Conservation (phyloP, 2,329 filamentous ascomycete species). For the Hypomyces perniciosus region DNA sequence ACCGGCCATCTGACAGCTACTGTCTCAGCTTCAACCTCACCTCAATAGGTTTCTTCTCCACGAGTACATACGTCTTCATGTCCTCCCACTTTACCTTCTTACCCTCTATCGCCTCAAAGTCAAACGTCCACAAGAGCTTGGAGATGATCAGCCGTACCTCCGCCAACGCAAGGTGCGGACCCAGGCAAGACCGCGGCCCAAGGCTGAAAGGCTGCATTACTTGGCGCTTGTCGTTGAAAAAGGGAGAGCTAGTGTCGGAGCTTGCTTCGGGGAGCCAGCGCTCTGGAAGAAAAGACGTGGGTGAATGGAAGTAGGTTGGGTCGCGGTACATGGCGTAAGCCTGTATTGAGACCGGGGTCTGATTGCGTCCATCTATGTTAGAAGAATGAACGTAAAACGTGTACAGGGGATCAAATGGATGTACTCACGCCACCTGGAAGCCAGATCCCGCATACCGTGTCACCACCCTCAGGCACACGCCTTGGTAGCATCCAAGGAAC, state of each 20-base stretch:
- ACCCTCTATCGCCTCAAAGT: constrained; percentile 7
- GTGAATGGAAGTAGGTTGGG: background rate
- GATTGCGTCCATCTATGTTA: constrained; percentile 37
- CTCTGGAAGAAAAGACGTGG: constrained; percentile 9
- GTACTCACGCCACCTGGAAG: constrained; percentile 30
- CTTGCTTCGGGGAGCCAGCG: constrained; percentile 1
- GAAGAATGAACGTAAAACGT: background rate
- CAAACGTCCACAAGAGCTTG: constrained; percentile 12
- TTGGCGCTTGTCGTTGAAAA: constrained; percentile 5
- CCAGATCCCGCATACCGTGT: constrained; percentile 25
- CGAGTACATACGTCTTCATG: constrained; percentile 3
- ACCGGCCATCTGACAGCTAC: no score
- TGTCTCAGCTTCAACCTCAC: background rate
- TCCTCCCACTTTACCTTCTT: constrained; percentile 7
- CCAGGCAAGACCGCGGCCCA: constrained; percentile 7
- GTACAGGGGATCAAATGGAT: background rate
- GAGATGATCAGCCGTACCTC: constrained; percentile 12
- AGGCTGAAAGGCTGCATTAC: constrained; percentile 8
- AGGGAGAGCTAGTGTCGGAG: constrained; percentile 1
- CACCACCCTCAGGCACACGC: constrained; percentile 23
- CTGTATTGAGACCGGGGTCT: constrained; percentile 9
- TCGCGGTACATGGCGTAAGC: constrained; percentile 6
- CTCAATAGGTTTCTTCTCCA: constrained; percentile 8
- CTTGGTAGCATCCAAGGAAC: constrained; percentile 33
- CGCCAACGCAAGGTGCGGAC: constrained; percentile 7